Conservation (phyloP, 1,284 basidiomycete species). For the Mycena sp. region DNA sequence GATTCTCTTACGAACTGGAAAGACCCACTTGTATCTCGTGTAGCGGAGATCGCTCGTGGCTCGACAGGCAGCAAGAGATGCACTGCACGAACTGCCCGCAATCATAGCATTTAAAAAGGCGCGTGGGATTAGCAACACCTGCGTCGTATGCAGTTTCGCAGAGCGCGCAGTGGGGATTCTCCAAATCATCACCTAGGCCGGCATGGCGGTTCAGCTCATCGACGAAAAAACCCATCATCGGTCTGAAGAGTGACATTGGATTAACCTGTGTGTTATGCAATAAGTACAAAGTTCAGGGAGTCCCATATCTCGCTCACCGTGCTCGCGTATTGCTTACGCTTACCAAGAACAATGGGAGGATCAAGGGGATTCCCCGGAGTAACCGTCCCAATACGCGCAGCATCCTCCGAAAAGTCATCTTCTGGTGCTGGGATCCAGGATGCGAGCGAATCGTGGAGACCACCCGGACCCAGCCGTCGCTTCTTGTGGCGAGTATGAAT, state of each 20-base stretch:
- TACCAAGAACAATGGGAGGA: neutral
- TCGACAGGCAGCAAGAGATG: constrained; percentile 1
- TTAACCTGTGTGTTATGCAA: neutral
- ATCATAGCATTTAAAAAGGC: constrained; percentile 16
- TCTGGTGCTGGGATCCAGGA: constrained; percentile 7
- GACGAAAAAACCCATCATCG: constrained; percentile 11
- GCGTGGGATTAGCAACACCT: neutral
- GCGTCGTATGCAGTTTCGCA: neutral
- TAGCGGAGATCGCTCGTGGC: constrained; percentile 7
- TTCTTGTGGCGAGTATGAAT: constrained; percentile 12
- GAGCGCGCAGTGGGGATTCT: constrained; percentile 2
- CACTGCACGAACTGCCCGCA: constrained; percentile 27
- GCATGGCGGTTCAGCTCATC: constrained; percentile 25
- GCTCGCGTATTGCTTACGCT: constrained; percentile 17
- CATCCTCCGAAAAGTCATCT: neutral
- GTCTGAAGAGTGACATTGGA: constrained; percentile 23
- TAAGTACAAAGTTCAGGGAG: neutral
- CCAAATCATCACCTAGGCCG: constrained; percentile 15
- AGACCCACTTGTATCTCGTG: constrained; percentile 18
- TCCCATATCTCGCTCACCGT: neutral
- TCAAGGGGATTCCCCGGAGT: neutral
- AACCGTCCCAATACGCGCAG: too few species aligned
- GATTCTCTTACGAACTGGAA: neutral
- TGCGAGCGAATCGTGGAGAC: constrained; percentile 12
- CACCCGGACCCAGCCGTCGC: neutral